Conservation (phyloP, 306 rosid genomes). For the Dalbergia cultrata region DNA sequence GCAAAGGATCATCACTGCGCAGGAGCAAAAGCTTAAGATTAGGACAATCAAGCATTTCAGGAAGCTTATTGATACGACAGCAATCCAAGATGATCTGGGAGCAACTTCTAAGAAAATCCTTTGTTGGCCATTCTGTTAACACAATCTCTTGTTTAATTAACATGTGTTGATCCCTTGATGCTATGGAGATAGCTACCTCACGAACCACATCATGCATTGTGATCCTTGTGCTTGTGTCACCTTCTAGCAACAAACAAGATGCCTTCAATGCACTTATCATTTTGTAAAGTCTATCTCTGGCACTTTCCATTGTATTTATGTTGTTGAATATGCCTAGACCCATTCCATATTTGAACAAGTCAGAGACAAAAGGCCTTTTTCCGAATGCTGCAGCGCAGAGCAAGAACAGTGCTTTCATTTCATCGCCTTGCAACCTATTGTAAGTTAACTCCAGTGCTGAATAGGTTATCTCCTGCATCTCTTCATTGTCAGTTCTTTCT, state of each 20-base stretch:
- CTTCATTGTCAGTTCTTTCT: background rate
- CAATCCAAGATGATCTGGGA: background rate
- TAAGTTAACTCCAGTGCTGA: slow-evolving; percentile 28
- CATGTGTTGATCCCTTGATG: too few relatives aligned
- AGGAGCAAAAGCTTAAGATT: background rate
- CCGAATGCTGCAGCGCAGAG: background rate
- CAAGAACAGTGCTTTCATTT: slow-evolving; percentile 19
- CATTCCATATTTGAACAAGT: background rate
- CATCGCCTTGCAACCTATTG: slow-evolving; percentile 7
- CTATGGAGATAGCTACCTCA: too few relatives aligned
- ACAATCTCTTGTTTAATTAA: too few relatives aligned
- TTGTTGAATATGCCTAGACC: slow-evolving; percentile 28
- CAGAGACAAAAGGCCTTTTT: background rate
- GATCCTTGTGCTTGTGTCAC: too few relatives aligned
- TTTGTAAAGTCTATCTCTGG: background rate
- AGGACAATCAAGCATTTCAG: slow-evolving; percentile 9
- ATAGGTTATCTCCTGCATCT: too few relatives aligned
- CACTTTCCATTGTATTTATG: background rate
- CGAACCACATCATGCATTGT: too few relatives aligned
- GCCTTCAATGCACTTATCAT: background rate
- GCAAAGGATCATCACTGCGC: rapidly evolving
- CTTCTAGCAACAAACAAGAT: too few relatives aligned
- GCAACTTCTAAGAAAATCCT: background rate
- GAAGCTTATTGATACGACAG: background rate
- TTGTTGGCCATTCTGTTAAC: background rate